Conservation (phyloP, 2,329 filamentous ascomycete genomes). For the Boeremia lycopersici region DNA sequence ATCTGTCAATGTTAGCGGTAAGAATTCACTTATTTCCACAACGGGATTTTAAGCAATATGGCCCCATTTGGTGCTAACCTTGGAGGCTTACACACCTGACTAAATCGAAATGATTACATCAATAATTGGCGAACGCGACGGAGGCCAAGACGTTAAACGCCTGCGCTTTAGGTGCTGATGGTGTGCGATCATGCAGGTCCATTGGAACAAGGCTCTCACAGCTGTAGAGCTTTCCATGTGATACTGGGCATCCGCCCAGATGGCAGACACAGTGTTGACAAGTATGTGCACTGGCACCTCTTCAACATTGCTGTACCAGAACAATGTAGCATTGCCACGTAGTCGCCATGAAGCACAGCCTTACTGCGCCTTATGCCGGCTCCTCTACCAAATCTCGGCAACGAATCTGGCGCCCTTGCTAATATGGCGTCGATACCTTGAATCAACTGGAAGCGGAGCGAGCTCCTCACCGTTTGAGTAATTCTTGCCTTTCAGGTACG, state of each 20-base stretch:
- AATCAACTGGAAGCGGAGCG: not conserved
- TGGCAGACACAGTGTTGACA: not conserved
- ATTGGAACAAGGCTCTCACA: not conserved
- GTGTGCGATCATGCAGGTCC: constrained; percentile 10
- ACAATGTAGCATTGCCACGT: not conserved
- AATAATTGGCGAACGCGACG: constrained; percentile 8
- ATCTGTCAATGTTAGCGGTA: not conserved
- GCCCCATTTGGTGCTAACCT: not conserved
- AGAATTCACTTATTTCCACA: constrained; percentile 9
- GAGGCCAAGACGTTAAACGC: constrained; percentile 2
- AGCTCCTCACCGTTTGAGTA: constrained; percentile 2
- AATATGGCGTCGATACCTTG: constrained; percentile 1
- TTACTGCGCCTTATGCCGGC: constrained; percentile 11
- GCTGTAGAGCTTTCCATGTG: constrained; percentile 4
- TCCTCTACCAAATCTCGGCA: constrained; percentile 12
- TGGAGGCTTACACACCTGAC: constrained; percentile 5
- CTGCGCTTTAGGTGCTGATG: constrained; percentile 12
- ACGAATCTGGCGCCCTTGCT: not conserved
- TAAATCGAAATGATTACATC: not conserved
- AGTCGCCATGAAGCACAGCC: constrained; percentile 6
- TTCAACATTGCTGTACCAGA: not conserved
- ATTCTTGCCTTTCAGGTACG: constrained; percentile 11
- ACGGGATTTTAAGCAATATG: not conserved
- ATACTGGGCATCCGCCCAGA: not conserved
- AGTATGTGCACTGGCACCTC: not conserved